These are phyloP conservation scores for Globisporangium alternatum DNA, from an alignment of 352 stramenopile species.

Conservation along the genomic window DNA sequence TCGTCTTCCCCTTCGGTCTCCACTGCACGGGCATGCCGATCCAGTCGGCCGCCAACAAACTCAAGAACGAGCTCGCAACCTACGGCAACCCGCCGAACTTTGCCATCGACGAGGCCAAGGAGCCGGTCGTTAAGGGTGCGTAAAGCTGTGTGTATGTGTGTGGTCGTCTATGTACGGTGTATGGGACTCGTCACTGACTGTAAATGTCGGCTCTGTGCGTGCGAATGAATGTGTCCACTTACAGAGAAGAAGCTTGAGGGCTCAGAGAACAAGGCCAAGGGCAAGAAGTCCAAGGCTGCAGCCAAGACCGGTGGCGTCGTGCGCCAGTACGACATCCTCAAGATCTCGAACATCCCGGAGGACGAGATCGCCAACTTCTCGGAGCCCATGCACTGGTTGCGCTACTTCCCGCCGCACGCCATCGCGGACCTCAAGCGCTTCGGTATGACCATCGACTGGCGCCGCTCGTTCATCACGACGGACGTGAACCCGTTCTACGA, in stretches of 20 bases:
- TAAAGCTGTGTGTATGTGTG: neutral
- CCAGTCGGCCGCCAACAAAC: conserved; percentile 98
- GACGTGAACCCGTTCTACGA: conserved; percentile 99
- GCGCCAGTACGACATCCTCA: conserved; percentile 99
- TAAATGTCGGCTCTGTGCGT: neutral
- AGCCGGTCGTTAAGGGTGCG: conserved; percentile 22
- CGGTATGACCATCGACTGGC: conserved; percentile 97
- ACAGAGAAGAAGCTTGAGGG: conserved; percentile 80
- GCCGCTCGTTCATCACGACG: conserved; percentile 99
- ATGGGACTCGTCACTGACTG: conserved; percentile 4
- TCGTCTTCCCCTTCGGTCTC: conserved; percentile 99
- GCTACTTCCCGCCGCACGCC: conserved; percentile 98
- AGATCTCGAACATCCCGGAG: conserved; percentile 86
- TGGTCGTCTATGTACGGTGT: neutral
- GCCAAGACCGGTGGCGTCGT: conserved; percentile 97
- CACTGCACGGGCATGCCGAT: conserved; percentile 99
- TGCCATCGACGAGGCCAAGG: conserved; percentile 52
- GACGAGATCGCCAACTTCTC: conserved; percentile 97
- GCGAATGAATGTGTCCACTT: neutral
- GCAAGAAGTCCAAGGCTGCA: conserved; percentile 98
- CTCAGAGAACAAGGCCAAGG: conserved; percentile 87
- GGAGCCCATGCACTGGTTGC: conserved; percentile 97
- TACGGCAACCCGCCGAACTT: conserved; percentile 96
- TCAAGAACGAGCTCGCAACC: conserved; percentile 96
- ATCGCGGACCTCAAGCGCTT: conserved; percentile 97